Evolutionary conservation across 2,329 filamentous ascomycete genomes (phyloP), one percentile per base, ranked within the genome.

Genomic region (Teratosphaeria destructans): DNA sequence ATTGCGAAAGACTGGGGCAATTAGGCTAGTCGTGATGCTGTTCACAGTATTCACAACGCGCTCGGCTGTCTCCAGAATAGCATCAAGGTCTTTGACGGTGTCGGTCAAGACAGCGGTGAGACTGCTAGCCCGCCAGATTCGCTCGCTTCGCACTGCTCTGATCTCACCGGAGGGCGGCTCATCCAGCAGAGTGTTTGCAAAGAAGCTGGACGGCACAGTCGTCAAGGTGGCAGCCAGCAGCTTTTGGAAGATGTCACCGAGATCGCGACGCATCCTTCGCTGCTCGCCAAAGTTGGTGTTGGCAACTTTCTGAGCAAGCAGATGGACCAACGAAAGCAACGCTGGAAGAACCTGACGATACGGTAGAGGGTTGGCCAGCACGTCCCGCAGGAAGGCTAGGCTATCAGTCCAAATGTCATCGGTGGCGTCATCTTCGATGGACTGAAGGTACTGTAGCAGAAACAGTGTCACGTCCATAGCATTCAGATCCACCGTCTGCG

Each of bases 321-420:
- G 89, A 1, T 89, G 88, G 0, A 90, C 88, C 69, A 97, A 96
- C 67, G 95, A 89, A 12, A 99, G 78, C 53, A 99, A 77, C 57
- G 87, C 85, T 6, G 94, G 89, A 47, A 99, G 75, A 7, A 92
- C 93, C 70, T 96, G 92, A 59, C 94, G 82, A 75, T 99, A 93
- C 2, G 94, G 94, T 68, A 99, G 90, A 1, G 94, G 95, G 69
- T 99, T 99, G 27, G 87, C 85, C 32, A 99, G 80, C 32, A 99
- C 82, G 71, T 99, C 95, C 63, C 86, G 88, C 61, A 97, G 74
- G 73, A 99, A 99, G 0, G 87, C 84, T 68, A 92, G 90, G 72
- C 93, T 99, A 71, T 99, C 93, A 49, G 86, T 82, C 94, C 94
- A 99, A 55, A 99, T 96, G 74, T 99, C 94, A 68, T 99, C 94